Base-by-base conservation (phyloP, 2,329 filamentous ascomycete species). In the Trichoderma sp. region DNA sequence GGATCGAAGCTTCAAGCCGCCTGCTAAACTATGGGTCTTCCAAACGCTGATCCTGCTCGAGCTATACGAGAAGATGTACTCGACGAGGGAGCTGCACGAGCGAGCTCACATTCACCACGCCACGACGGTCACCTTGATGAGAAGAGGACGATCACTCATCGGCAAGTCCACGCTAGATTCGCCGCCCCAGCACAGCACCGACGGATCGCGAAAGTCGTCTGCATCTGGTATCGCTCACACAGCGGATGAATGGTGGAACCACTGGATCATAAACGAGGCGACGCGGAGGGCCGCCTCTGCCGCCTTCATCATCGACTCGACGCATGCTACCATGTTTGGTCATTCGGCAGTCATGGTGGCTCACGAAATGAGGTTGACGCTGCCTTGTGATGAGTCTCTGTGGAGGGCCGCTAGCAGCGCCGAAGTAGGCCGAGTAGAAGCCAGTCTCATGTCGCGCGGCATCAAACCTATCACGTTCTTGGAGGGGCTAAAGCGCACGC, bases 31-130 rank as follows among this genome's bases (percentile, higher is more conserved):
- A 7, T 99, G 94, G 94, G 87, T 97, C 0, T 98, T 98, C 78
- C 95, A 98, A 75, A 89, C 94, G 1, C 80, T 98, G 59, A 81
- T 98, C 5, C 83, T 98, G 5, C 83, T 98, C 14, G 95, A 99
- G 75, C 80, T 97, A 0, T 98, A 96, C 72, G 95, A 99, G 79
- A 99, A 99, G 82, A 95, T 97, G 90, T 98, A 94, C 76, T 95
- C 93, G 45, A 97, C 94, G 0, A 86, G 93, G 68, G 89, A 92
- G 66, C 81, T 98, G 39, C 95, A 99, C 76, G 95, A 99, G 77
- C 85, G 95, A 69, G 94, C 94, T 1, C 94, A 98, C 71, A 97
- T 98, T 52, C 94, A 98, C 73, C 95, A 99, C 74, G 94, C 94
- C 15, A 97, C 94, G 0, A 97, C 93, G 0, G 88, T 99, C 68